A percentile compares a stretch with the other conserved stretches of the same genome.
Evolutionary conservation across 306 rosid species (phyloP).

Genomic region (Trifolium pratense): DNA sequence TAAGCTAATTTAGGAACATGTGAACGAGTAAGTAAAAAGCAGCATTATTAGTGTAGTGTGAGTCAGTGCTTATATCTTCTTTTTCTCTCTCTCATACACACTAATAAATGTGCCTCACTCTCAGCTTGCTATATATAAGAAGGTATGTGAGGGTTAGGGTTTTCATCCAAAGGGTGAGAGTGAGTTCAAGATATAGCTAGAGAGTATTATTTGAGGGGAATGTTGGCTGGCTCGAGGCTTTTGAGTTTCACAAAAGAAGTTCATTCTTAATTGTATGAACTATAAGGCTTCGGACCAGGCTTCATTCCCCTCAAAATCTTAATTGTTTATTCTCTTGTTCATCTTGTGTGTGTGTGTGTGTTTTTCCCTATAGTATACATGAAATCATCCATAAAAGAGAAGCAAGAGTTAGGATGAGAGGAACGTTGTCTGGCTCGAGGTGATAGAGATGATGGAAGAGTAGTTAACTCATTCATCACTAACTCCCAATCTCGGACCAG

Average conservation of each 20-base stretch:
- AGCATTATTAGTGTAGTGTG: conserved; percentile 46
- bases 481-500: conserved; percentile 75
- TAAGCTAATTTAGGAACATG: conserved; percentile 55
- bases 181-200: background rate
- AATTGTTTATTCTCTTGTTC: background rate
- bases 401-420: conserved; percentile 65
- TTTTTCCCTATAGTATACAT: no score
- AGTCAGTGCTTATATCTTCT: conserved; percentile 36
- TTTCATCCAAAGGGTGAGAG: conserved; percentile 17
- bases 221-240: conserved; percentile 97
- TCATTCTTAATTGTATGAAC: conserved; percentile 38
- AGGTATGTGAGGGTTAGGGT: conserved; percentile 56
- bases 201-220: conserved; percentile 67
- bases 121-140: conserved; percentile 33
- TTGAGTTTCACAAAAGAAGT: conserved; percentile 25
- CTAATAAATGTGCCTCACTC: background rate
- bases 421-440: conserved; percentile 86
- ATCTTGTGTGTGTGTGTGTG: no score
- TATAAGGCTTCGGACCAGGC: conserved; percentile 88
- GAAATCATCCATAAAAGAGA: background rate
- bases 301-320: conserved; percentile 78
- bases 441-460: conserved; percentile 35
- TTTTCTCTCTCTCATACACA: conserved; percentile 10
- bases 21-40: conserved; percentile 42
- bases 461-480: background rate